A percentile compares a stretch with the other conserved stretches of the same genome.
phyloP scores from a whole-genome alignment of 345 rosid genomes.

The Psidium guajava region DNA sequence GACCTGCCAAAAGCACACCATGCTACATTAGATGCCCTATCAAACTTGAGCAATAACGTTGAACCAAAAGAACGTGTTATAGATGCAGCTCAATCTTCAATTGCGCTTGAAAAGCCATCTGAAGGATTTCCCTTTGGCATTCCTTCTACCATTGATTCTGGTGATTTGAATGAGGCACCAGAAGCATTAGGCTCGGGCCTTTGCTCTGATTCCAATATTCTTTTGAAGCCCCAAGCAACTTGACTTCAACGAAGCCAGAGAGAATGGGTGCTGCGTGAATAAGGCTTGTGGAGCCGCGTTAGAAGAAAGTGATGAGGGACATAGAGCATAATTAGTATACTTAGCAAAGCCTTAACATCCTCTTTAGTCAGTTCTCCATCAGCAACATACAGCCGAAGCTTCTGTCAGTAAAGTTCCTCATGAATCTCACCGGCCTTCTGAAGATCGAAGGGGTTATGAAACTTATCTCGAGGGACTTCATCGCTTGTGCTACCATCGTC shows the following conservation, averaged over 20 bases:
- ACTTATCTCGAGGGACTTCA: too few species aligned
- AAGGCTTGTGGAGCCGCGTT: constrained; percentile 3
- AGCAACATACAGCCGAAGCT: too few species aligned
- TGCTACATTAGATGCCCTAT: not conserved
- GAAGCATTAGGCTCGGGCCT: constrained; percentile 12
- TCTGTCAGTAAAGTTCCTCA: too few species aligned
- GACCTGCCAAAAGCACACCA: not conserved
- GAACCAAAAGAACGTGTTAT: constrained; percentile 1
- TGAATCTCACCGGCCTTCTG: too few species aligned
- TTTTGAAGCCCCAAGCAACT: constrained; percentile 21
- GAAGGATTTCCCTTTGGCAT: constrained; percentile 16
- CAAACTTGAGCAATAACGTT: not conserved
- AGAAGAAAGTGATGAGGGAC: not conserved
- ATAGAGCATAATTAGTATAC: too few species aligned
- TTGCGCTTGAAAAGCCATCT: not conserved
- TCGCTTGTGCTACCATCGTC: too few species aligned
- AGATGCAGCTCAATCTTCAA: constrained; percentile 6
- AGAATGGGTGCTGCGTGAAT: constrained; percentile 4
- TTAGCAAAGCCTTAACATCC: too few species aligned
- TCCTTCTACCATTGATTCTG: constrained; percentile 12
- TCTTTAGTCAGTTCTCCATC: too few species aligned
- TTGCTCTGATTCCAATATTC: constrained; percentile 8
- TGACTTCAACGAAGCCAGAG: constrained; percentile 28
- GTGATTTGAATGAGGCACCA: not conserved
- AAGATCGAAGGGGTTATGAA: too few species aligned